Evolutionary conservation across 1,284 basidiomycete species (phyloP).

Genomic region (Trametes versicolor): DNA sequence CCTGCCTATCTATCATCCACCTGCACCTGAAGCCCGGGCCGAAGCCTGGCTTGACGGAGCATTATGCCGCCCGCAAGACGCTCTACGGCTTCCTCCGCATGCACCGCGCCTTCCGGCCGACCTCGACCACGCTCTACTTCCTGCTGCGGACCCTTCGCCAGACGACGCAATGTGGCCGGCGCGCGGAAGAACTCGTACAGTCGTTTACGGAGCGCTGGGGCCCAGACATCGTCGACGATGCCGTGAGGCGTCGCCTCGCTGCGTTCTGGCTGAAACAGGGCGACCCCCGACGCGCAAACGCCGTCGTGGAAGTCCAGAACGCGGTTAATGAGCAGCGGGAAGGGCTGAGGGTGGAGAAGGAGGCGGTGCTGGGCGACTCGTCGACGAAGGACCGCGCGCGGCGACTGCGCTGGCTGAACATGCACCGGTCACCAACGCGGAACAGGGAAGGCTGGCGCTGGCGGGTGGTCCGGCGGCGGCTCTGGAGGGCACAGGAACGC

Average conservation of each 20-base stretch:
- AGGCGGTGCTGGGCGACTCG: constrained; percentile 37
- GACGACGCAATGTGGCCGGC: constrained; percentile 59
- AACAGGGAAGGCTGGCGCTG: constrained; percentile 34
- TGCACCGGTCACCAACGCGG: constrained; percentile 21
- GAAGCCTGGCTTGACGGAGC: constrained; percentile 33
- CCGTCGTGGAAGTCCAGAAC: constrained; percentile 32
- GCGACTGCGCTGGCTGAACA: constrained; percentile 26
- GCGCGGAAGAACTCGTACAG: constrained; percentile 55
- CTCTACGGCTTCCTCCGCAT: constrained; percentile 52
- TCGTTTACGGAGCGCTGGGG: constrained; percentile 66
- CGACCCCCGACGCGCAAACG: constrained; percentile 56
- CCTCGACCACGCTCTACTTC: constrained; percentile 67
- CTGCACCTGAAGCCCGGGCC: constrained; percentile 40
- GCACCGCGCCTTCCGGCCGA: constrained; percentile 62
- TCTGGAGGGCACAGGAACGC: constrained; percentile 31
- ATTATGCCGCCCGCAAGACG: constrained; percentile 50
- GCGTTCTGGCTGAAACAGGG: constrained; percentile 70
- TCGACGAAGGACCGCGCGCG: constrained; percentile 21
- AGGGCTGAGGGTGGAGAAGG: constrained; percentile 41
- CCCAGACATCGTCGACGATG: constrained; percentile 57
- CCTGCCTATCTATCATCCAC: constrained; percentile 47
- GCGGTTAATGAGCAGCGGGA: constrained; percentile 35
- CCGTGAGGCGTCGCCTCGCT: constrained; percentile 66
- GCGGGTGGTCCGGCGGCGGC: constrained; percentile 34
- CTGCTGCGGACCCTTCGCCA: constrained; percentile 61